Conservation (phyloP, 805 yeast genomes). For the Saturnispora dispora region DNA sequence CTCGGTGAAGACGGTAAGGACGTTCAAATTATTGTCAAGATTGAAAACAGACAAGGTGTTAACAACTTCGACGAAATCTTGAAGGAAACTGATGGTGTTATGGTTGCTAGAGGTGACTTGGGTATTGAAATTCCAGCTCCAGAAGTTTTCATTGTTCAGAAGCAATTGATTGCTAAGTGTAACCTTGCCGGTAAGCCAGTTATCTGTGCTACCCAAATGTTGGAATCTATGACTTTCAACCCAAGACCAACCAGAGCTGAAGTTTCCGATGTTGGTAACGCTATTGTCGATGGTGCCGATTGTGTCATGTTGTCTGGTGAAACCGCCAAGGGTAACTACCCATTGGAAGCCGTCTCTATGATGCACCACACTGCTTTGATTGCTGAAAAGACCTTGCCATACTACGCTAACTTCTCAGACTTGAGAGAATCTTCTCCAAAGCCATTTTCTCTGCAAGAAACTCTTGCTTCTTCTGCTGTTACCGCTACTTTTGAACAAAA, state of each 20-base stretch:
- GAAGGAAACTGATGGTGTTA: slow-evolving; percentile 94
- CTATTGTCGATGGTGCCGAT: slow-evolving; percentile 98
- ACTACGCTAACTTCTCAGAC: slow-evolving; percentile 75
- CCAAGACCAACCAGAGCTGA: slow-evolving; percentile 99
- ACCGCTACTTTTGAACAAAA: slow-evolving; percentile 92
- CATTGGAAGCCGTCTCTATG: slow-evolving; percentile 94
- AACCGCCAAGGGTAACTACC: slow-evolving; percentile 99
- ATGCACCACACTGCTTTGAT: slow-evolving; percentile 96
- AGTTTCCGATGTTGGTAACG: slow-evolving; percentile 98
- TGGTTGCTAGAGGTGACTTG: slow-evolving; percentile 99
- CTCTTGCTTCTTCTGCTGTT: slow-evolving; percentile 95
- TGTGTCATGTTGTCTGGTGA: slow-evolving; percentile 99
- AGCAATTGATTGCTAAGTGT: slow-evolving; percentile 98
- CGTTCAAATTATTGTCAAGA: slow-evolving; percentile 93
- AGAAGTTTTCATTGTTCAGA: slow-evolving; percentile 96
- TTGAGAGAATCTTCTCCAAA: slow-evolving; percentile 74
- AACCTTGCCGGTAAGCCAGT: slow-evolving; percentile 99
- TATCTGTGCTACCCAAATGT: slow-evolving; percentile 99
- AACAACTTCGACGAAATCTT: slow-evolving; percentile 98
- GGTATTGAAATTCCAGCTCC: slow-evolving; percentile 99
- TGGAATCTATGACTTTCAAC: slow-evolving; percentile 98
- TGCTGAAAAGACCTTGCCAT: slow-evolving; percentile 95
- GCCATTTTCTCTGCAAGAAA: slow-evolving; percentile 92
- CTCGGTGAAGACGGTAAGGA: slow-evolving; percentile 95
- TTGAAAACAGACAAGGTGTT: slow-evolving; percentile 99